phyloP scores from a whole-genome alignment of 2,329 filamentous ascomycete genomes.

The Xylariaceae sp. region DNA sequence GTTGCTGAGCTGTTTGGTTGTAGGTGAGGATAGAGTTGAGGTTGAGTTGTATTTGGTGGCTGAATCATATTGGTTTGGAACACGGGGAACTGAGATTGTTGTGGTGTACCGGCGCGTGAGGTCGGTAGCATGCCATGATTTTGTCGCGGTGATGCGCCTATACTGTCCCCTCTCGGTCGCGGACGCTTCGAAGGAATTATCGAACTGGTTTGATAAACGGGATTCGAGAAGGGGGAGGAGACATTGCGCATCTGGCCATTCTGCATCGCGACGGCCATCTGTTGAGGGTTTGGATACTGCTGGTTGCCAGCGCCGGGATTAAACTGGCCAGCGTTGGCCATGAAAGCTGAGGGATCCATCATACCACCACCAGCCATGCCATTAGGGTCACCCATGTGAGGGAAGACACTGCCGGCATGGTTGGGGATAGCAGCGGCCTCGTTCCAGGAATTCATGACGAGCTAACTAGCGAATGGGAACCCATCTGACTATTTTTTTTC shows the following conservation, averaged over 20 bases:
- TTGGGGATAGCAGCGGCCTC: conserved; percentile 59
- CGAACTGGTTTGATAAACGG: conserved; percentile 75
- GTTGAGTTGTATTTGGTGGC: conserved; percentile 57
- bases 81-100: conserved; percentile 65
- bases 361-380: conserved; percentile 45
- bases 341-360: conserved; percentile 61
- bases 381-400: conserved; percentile 59
- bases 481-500: conserved; percentile 40
- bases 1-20: conserved; percentile 74
- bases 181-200: conserved; percentile 88
- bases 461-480: conserved; percentile 41
- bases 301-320: conserved; percentile 45
- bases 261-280: conserved; percentile 59
- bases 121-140: conserved; percentile 67
- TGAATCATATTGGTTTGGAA: conserved; percentile 62
- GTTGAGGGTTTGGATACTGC: conserved; percentile 53
- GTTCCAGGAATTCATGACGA: conserved; percentile 67
- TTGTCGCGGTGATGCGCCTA: conserved; percentile 74
- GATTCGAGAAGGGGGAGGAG: conserved; percentile 71
- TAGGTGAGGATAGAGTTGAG: conserved; percentile 73
- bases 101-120: conserved; percentile 89
- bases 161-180: conserved; percentile 74
- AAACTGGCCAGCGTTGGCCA: conserved; percentile 55
- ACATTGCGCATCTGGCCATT: conserved; percentile 80
- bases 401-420: conserved; percentile 65